Evolutionary conservation across 2,329 filamentous ascomycete species (phyloP).

Genomic region (Fusarium concolor): DNA sequence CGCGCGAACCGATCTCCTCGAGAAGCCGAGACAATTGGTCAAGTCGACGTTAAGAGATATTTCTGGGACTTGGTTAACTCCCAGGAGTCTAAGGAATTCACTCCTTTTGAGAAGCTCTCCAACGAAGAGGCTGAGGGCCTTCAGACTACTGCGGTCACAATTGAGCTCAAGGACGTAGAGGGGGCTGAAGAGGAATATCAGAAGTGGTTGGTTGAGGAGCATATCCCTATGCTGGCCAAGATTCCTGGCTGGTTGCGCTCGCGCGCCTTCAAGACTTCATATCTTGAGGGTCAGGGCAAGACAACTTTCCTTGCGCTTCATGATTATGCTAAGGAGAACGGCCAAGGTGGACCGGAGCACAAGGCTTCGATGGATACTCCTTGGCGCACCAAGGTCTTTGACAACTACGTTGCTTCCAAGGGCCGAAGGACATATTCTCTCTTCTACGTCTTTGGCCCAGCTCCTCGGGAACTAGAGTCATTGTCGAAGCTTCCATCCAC

Average conservation of each 20-base stretch:
- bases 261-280: slow-evolving; percentile 75
- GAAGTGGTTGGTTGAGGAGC: slow-evolving; percentile 81
- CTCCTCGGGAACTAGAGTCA: slow-evolving; percentile 73
- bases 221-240: slow-evolving; percentile 76
- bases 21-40: slow-evolving; percentile 65
- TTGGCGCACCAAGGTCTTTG: slow-evolving; percentile 69
- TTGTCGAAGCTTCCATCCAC: slow-evolving; percentile 62
- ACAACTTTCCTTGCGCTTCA: slow-evolving; percentile 73
- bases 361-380: slow-evolving; percentile 71
- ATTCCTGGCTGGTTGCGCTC: slow-evolving; percentile 84
- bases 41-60: slow-evolving; percentile 73
- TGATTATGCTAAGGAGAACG: slow-evolving; percentile 77
- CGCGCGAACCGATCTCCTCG: slow-evolving; percentile 67
- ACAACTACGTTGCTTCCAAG: slow-evolving; percentile 67
- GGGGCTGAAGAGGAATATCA: slow-evolving; percentile 64
- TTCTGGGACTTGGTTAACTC: slow-evolving; percentile 76
- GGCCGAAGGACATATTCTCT: slow-evolving; percentile 73
- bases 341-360: slow-evolving; percentile 72
- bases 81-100: slow-evolving; percentile 66
- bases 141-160: slow-evolving; percentile 71
- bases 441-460: slow-evolving; percentile 84
- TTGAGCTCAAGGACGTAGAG: slow-evolving; percentile 64
- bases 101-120: slow-evolving; percentile 68
- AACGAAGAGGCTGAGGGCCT: slow-evolving; percentile 69
- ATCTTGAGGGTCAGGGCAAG: slow-evolving; percentile 66